Evolutionary conservation across 2,329 filamentous ascomycete species (phyloP).

Genomic region (Hymenoscyphus fraxineus): DNA sequence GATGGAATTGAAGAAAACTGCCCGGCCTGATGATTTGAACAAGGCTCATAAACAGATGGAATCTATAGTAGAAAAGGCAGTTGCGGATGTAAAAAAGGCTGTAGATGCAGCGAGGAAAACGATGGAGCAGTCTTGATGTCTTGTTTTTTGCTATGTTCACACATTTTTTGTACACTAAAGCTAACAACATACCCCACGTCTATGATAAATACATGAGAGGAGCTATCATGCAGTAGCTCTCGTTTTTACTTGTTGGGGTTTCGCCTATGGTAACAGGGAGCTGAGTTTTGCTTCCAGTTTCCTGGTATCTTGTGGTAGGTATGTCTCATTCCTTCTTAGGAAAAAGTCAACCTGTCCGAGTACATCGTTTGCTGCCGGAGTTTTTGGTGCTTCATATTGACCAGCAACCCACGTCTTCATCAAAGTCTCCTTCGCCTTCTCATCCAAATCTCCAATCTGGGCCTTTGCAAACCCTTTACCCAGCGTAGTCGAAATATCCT

Average conservation of each 20-base stretch:
- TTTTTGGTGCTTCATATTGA: slow-evolving; percentile 27
- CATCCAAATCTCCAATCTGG: slow-evolving; percentile 12
- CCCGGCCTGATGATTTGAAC: slow-evolving; percentile 38
- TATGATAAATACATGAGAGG: not conserved
- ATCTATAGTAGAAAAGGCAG: slow-evolving; percentile 36
- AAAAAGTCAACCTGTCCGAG: slow-evolving; percentile 25
- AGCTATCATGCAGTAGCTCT: slow-evolving; percentile 3
- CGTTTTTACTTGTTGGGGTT: slow-evolving; percentile 8
- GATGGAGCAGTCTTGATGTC: slow-evolving; percentile 32
- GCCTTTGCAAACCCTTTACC: not conserved
- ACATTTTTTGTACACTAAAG: slow-evolving; percentile 21
- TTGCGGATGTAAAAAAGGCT: slow-evolving; percentile 35
- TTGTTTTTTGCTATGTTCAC: slow-evolving; percentile 2
- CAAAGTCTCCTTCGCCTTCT: slow-evolving; percentile 23
- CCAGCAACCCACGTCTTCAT: slow-evolving; percentile 31
- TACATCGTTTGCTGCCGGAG: slow-evolving; percentile 23
- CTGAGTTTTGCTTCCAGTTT: slow-evolving; percentile 31
- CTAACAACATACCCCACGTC: slow-evolving; percentile 1
- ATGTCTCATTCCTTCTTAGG: slow-evolving; percentile 33
- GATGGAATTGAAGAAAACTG: slow-evolving; percentile 34
- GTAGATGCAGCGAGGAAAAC: slow-evolving; percentile 37
- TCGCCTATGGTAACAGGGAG: slow-evolving; percentile 24
- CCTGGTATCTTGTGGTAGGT: slow-evolving; percentile 28
- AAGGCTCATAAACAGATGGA: slow-evolving; percentile 40
- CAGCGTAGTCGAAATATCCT: not conserved